Evolutionary conservation across 495 filamentous ascomycete genomes (phyloP), one percentile per base, ranked within the genome.

Genomic region (Copromyces sp.): DNA sequence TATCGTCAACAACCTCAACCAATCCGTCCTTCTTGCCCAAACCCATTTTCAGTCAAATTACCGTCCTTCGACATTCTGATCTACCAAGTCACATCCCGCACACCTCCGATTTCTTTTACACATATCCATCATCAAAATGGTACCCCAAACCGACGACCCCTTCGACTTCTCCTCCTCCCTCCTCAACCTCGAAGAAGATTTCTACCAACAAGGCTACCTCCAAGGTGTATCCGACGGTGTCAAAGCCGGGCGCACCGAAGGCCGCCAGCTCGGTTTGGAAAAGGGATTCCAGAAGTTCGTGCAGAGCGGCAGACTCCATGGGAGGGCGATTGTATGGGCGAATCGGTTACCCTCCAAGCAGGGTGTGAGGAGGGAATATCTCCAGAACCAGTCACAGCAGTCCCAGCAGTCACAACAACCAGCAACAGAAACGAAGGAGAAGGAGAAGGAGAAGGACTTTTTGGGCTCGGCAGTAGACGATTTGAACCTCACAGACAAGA

Each of bases 241-340:
- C n/a, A 84, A 86, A 75, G 89, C 93, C 16, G 95, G 96, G 12
- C 90, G 89, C 39, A 88, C 91, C 68, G 95, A 99, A 86, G 96
- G 96, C 45, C 91, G 92, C 42, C 85, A 92, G 14, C 93, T 98
- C 78, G 95, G 95, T 0, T 86, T 98, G 4, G 92, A 96, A 77
- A 96, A 95, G 75, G 95, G 94, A 1, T 98, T 95, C 73, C 92
- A 95, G 77, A 98, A 97, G 82, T 97, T 93, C 76, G 75, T 89
- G 16, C 90, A 92, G 72, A 87, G 94, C 76, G 96, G 95, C 1
- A 85, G 85, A 71, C 78, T 99, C 29, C 91, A 94, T 76, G 94
- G 95, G n/a, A 90, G 88, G 77, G 89, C 92, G 4, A 81, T 90
- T 1, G 87, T 98, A 45, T 98, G 94, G 95, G 88, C 90, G 45